Evolutionary conservation across 441 rosid genomes (phyloP).

Genomic region (Pelargonium cotyledonis): DNA sequence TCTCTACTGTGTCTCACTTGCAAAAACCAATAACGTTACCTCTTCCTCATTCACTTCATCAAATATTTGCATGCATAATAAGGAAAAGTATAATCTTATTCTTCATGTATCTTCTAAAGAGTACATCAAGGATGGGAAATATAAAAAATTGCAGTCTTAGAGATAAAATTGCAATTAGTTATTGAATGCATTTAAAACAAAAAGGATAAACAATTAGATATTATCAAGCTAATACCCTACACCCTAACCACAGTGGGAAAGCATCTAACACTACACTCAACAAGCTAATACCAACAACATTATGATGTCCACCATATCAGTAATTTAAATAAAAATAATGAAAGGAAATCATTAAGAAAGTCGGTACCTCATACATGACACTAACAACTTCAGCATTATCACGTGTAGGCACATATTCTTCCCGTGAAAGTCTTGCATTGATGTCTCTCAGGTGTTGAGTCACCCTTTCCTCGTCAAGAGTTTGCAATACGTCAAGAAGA

Average conservation of each 20-base stretch:
- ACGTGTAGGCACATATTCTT: constrained; percentile 58
- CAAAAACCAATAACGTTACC: background rate
- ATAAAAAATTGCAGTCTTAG: background rate
- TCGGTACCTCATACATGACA: constrained; percentile 90
- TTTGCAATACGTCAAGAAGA: constrained; percentile 62
- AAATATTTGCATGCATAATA: background rate
- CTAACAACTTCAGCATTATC: constrained; percentile 72
- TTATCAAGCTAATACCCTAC: background rate
- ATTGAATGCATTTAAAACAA: background rate
- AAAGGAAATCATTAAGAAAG: background rate
- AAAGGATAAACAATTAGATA: too few relatives aligned
- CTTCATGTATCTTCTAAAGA: too few relatives aligned
- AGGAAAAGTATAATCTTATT: too few relatives aligned
- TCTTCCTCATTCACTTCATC: background rate
- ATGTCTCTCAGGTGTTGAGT: constrained; percentile 65
- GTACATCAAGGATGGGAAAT: too few relatives aligned
- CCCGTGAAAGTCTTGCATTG: constrained; percentile 44
- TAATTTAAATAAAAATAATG: background rate
- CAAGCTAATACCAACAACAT: background rate
- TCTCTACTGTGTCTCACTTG: background rate
- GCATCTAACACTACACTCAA: background rate
- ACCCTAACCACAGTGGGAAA: background rate
- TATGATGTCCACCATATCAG: background rate
- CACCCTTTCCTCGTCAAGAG: constrained; percentile 87
- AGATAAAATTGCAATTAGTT: background rate